Evolutionary conservation across 2,329 filamentous ascomycete genomes (phyloP), one percentile per base, ranked within the genome.

Genomic region (Colletotrichum orchidophilum): DNA sequence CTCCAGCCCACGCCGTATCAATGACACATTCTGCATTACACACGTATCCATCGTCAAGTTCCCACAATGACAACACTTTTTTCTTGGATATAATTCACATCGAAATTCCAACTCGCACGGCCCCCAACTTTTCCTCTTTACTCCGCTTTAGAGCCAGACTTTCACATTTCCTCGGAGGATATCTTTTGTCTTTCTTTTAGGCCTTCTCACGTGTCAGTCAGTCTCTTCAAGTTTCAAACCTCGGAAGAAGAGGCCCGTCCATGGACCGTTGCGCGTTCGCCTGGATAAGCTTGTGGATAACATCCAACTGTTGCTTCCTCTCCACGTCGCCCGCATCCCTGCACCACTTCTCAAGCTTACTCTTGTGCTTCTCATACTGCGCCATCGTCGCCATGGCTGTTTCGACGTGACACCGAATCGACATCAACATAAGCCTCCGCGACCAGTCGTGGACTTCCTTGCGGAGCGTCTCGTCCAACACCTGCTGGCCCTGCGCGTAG

Each of bases 291-390:
- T 27, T 21, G 3, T 29, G 24, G 4, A 62, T 42, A 5, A 4
- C 24, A 2, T 31, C 12, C 8, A 71, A 12, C 7, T 21, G 21
- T 5, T 29, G 18, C 5, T 63, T 12, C 18, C 68, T 26, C 13
- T 13, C 2, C 2, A 7, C n/a, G n/a, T 71, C 68, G 5, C 11
- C 18, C 1, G 59, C 66, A 13, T 70, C 66, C 6, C 42, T 6
- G 35, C 70, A 72, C 70, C 70, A 72, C 15, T 29, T n/a, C 21
- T 27, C 24, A 8, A 72, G 8, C 49, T 70, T 69, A 21, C n/a
- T 33, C 49, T 60, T 64, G 9, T 70, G 70, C 2, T 66, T 54
- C 13, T 68, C 58, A 3, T 33, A 59, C 4, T 71, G 27, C 2
- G 68, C 42, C 26, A 21, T 12, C 7, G 64, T 71, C 3, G 3